phyloP scores from a whole-genome alignment of 1,284 basidiomycete genomes.

The Sporisorium scitamineum region DNA sequence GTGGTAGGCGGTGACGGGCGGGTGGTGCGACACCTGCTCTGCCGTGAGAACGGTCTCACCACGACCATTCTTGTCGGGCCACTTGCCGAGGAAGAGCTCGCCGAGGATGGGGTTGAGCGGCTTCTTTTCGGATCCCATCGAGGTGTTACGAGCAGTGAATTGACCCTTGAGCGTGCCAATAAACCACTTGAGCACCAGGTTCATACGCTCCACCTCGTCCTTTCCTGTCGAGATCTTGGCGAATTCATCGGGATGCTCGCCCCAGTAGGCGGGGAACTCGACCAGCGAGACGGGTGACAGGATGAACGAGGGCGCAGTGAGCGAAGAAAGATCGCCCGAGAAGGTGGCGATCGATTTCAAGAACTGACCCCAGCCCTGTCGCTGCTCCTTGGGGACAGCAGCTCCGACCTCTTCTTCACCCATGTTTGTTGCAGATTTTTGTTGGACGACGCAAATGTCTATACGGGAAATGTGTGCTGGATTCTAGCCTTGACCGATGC shows the following conservation, averaged over 20 bases:
- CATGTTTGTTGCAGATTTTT: conserved; percentile 36
- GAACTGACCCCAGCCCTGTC: conserved; percentile 64
- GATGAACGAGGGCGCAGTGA: conserved; percentile 85
- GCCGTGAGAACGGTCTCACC: conserved; percentile 87
- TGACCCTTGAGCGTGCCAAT: conserved; percentile 86
- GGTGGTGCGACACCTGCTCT: conserved; percentile 81
- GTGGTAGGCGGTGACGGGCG: conserved; percentile 74
- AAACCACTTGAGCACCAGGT: conserved; percentile 67
- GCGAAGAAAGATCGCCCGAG: conserved; percentile 85
- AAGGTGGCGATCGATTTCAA: conserved; percentile 67
- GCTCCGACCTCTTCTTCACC: conserved; percentile 56
- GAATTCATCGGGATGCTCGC: conserved; percentile 66
- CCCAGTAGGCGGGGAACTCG: conserved; percentile 69
- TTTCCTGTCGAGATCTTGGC: conserved; percentile 57
- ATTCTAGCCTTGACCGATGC: not conserved
- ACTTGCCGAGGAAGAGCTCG: conserved; percentile 87
- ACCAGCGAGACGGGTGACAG: conserved; percentile 69
- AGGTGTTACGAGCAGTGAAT: conserved; percentile 76
- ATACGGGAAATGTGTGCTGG: not conserved
- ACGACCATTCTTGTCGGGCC: conserved; percentile 83
- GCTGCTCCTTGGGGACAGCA: conserved; percentile 59
- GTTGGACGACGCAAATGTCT: not conserved
- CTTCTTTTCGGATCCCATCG: conserved; percentile 90
- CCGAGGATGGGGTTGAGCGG: conserved; percentile 96
- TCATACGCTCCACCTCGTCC: conserved; percentile 68